Base-by-base conservation (phyloP, 2,329 filamentous ascomycete genomes). In the Orbilia blumenaviensis region DNA sequence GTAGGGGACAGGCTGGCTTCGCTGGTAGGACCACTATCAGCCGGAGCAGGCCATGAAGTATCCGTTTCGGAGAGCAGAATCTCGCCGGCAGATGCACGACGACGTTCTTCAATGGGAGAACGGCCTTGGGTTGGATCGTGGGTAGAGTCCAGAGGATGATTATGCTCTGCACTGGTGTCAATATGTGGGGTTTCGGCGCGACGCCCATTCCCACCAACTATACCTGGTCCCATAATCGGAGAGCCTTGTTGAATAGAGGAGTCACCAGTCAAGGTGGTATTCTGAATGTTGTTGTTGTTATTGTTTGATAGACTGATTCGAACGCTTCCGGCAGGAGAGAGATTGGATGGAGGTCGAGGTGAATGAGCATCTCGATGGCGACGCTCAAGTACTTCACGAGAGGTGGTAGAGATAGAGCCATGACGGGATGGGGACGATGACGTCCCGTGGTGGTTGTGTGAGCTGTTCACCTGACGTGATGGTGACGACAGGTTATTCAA, bases 361-460 rank as follows among this genome's bases (percentile, higher is more conserved):
- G 73, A 72, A 41, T 72, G 73, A 21, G 73, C 73, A 25, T 76
- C 72, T 27, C 64, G 64, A 50, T 69, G 72, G 41, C 72, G 72
- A 52, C 72, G 72, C 58, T 76, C 72, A 76, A 76, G 72, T 69
- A 76, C 64, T 29, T 69, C 72, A 46, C 72, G 64, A 27, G 72
- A 76, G 23, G 72, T 76, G 7, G 72, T 69, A 25, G 64, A 76
- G 41, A 76, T 62, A n/a, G 72, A 76, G 4, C 58, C 72, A 18
- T 76, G 72, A 58, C 72, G 64, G 8, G 72, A 76, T 63, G 72
- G 72, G 3, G 72, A 76, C 50, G 72, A 68, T 34, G 72, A 42
- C 14, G 60, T 46, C 16, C 44, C n/a, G 23, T 56, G 29, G 6
- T 46, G 2, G n/a, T 60, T 38, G 21, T 68, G 64, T 76, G 64